Evolutionary conservation across 176 grass and related monocot genomes (phyloP), one percentile per base, ranked within the genome.

Genomic region (Puccinellia tenuiflora): DNA sequence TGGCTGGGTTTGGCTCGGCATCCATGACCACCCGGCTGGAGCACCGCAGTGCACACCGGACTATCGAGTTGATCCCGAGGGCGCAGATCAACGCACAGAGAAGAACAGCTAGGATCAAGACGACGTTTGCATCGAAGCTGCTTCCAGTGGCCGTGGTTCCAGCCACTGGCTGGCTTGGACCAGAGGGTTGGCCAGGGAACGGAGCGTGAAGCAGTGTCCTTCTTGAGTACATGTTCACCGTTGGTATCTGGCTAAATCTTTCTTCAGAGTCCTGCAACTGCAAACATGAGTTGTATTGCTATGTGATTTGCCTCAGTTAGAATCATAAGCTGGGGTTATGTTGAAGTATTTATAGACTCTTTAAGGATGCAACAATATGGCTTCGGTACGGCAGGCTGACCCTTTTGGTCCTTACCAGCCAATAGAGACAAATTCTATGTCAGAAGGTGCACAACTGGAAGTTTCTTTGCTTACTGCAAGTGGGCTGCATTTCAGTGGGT

Each of bases 61-160:
- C 79, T 7, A 97, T 68, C 0, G 95, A 97, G 55, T 97, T 94
- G 51, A 97, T 86, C 78, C 92, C 95, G 0, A 97, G 90, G 1
- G 88, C 92, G 13, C 90, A 97, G 9, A 94, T 92, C 79, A 97
- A 60, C 6, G 88, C 92, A 0, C 95, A 97, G 16, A 97, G 77
- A 37, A 97, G 92, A 31, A 94, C 82, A 24, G 90, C 95, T 29
- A 97, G 65, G 79, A 94, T 94, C 92, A 94, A 91, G 37, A 97
- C 90, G 30, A 92, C 73, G 64, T 94, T 97, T 24, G 90, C 88
- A 5, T 97, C 95, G 1, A 94, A 92, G 70, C 33, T 88, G 63
- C 65, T 89, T 15, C 63, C 81, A 4, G 79, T 9, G 7, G 70
- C 22, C 4, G 47, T 24, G n/a, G 48, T 30, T 53, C 52, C 73